Evolutionary conservation across 148 eudicot species (phyloP), one percentile per base, ranked within the genome.

Genomic region (Cornus florida): DNA sequence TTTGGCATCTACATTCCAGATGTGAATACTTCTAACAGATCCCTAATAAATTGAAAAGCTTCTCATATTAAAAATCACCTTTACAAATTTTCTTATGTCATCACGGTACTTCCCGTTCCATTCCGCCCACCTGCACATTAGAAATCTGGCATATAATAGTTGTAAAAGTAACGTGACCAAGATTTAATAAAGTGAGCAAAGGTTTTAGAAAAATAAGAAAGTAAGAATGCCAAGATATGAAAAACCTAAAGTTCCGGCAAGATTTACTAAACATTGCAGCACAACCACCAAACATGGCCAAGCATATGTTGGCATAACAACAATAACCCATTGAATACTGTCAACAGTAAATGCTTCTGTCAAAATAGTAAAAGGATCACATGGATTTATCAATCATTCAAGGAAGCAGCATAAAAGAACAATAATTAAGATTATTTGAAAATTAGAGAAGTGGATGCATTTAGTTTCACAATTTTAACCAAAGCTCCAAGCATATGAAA

Each of bases 41-140:
- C 10, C 43, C 14, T 4, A 11, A 17, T 70, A 46, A 48, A 6
- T 72, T 48, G 65, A 35, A 56, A 32, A 74, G 11, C 65, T n/a
- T 69, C 57, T 7, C 66, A 33, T 14, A 38, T 67, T 33, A 73
- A 56, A 43, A 32, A 56, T 74, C 78, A 97, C 99, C 97, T 97
- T 97, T 50, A 97, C 81, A 85, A 87, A 97, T 83, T 89, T 89
- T 83, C 98, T 89, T 43, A 97, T 56, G 79, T 97, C 99, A 84
- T 97, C 99, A 85, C 99, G 98, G 84, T 97, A 97, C 83, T 78
- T 92, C 67, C 98, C 99, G 82, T 97, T 97, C 99, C 99, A 97
- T 81, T 97, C 99, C 66, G 99, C 99, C 99, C 99, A 97, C 89
- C 98, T 97, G 81, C 73, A 88, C 57, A 74, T 13, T 17, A 73